Evolutionary conservation across 1,284 basidiomycete genomes (phyloP).

Genomic region (Ceratobasidium theobromae): DNA sequence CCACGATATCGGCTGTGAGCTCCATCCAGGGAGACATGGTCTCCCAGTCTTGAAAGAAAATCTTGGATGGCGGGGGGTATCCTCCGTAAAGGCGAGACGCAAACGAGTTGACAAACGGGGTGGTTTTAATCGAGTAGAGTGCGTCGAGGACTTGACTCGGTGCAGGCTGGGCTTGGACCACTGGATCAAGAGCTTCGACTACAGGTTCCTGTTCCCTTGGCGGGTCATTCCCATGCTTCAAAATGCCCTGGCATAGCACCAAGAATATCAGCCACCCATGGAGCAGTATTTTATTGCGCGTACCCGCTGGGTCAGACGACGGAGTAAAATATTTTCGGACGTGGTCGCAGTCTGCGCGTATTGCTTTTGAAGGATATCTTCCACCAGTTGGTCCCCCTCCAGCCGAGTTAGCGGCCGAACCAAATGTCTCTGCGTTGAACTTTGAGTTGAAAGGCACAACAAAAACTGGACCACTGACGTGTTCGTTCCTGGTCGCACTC

Average conservation of each 20-base stretch:
- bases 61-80: constrained; percentile 35
- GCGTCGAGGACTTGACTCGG: constrained; percentile 52
- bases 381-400: constrained; percentile 8
- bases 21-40: constrained; percentile 67
- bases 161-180: not conserved
- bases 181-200: not conserved
- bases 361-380: constrained; percentile 9
- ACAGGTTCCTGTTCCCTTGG: not conserved
- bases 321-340: constrained; percentile 17
- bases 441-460: not conserved
- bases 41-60: constrained; percentile 68
- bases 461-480: not conserved
- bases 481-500: not conserved
- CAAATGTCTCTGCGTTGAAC: constrained; percentile 14
- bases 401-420: constrained; percentile 9
- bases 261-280: not conserved
- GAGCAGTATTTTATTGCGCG: not conserved
- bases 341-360: not conserved
- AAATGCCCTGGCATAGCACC: not conserved
- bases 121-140: constrained; percentile 58
- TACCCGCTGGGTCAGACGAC: constrained; percentile 2
- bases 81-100: constrained; percentile 58
- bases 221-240: not conserved
- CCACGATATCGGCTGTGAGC: constrained; percentile 67
- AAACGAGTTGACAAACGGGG: constrained; percentile 63